Evolutionary conservation across 768 basidiomycete species (phyloP).

Genomic region (Aureoboletus auriporus): DNA sequence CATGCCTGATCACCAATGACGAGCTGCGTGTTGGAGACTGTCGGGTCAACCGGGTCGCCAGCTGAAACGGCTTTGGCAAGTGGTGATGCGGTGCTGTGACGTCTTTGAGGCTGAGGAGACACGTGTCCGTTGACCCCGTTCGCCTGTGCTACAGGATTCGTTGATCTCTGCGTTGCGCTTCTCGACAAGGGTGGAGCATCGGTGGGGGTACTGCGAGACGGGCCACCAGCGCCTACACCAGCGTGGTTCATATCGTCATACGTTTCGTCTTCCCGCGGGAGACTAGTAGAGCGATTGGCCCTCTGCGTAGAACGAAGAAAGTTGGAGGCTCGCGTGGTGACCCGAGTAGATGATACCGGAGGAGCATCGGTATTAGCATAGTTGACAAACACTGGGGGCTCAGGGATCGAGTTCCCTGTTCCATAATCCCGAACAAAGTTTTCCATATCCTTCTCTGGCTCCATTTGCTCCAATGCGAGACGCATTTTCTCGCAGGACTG

Average conservation of each 20-base stretch:
- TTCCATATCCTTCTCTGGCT: slow-evolving; percentile 84
- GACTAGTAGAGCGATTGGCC: slow-evolving; percentile 15
- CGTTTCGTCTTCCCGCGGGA: slow-evolving; percentile 42
- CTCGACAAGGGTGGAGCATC: slow-evolving; percentile 27
- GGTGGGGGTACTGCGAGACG: slow-evolving; percentile 33
- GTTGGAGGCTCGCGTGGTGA: slow-evolving; percentile 53
- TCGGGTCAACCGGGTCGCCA: slow-evolving; percentile 58
- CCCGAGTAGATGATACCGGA: slow-evolving; percentile 53
- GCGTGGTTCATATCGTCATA: slow-evolving; percentile 50
- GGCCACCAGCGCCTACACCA: slow-evolving; percentile 64
- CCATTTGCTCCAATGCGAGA: slow-evolving; percentile 82
- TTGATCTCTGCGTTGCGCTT: slow-evolving; percentile 29
- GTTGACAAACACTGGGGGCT: slow-evolving; percentile 84
- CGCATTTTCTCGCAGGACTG: slow-evolving; percentile 92
- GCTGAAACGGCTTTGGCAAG: slow-evolving; percentile 34
- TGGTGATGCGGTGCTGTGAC: slow-evolving; percentile 22
- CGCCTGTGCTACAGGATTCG: slow-evolving; percentile 27
- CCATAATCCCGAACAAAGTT: slow-evolving; percentile 86
- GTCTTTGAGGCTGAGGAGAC: slow-evolving; percentile 23
- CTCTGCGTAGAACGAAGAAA: slow-evolving; percentile 46
- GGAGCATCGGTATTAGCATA: slow-evolving; percentile 66
- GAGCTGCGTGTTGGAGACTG: slow-evolving; percentile 56
- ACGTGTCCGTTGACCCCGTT: slow-evolving; percentile 31
- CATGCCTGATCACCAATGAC: slow-evolving; percentile 63
- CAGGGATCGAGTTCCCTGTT: slow-evolving; percentile 84